Evolutionary conservation across 345 rosid species (phyloP).

Genomic region (Eucalyptus grandis): DNA sequence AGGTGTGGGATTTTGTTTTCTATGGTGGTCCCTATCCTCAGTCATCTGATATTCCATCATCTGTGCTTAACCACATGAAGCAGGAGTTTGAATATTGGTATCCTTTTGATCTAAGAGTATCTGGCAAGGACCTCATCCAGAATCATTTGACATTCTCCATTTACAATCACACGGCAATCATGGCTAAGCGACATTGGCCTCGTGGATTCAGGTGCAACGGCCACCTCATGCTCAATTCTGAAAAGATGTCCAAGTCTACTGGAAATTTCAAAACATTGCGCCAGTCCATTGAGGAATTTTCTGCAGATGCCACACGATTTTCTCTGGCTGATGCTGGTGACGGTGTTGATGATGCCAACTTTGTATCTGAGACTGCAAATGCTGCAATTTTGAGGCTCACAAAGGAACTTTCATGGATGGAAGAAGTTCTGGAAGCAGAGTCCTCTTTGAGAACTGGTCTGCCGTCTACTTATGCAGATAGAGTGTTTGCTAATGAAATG

Average conservation of each 20-base stretch:
- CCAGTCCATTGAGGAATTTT: constrained; percentile 78
- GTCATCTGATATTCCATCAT: constrained; percentile 44
- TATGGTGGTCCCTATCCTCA: constrained; percentile 64
- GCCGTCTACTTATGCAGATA: constrained; percentile 72
- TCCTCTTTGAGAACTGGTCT: constrained; percentile 62
- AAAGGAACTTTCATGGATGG: constrained; percentile 89
- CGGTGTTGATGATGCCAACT: constrained; percentile 97
- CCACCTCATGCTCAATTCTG: constrained; percentile 88
- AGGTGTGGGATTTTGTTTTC: constrained; percentile 83
- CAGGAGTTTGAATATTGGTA: constrained; percentile 97
- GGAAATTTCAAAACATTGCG: constrained; percentile 87
- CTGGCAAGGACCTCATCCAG: constrained; percentile 96
- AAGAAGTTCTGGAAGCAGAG: constrained; percentile 60
- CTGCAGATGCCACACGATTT: constrained; percentile 87
- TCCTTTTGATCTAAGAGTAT: constrained; percentile 90
- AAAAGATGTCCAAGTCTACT: constrained; percentile 96
- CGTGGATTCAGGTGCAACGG: constrained; percentile 94
- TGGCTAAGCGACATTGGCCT: constrained; percentile 80
- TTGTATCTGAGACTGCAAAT: constrained; percentile 83
- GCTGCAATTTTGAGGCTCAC: constrained; percentile 83
- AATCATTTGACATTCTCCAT: constrained; percentile 85
- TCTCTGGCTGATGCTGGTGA: constrained; percentile 96
- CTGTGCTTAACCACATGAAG: constrained; percentile 71
- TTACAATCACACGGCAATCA: constrained; percentile 78
- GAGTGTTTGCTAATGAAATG: constrained; percentile 82